These are phyloP conservation scores for Pestalotiopsis sp. DNA, from an alignment of 2,329 filamentous ascomycete genomes.

Conservation along the genomic window DNA sequence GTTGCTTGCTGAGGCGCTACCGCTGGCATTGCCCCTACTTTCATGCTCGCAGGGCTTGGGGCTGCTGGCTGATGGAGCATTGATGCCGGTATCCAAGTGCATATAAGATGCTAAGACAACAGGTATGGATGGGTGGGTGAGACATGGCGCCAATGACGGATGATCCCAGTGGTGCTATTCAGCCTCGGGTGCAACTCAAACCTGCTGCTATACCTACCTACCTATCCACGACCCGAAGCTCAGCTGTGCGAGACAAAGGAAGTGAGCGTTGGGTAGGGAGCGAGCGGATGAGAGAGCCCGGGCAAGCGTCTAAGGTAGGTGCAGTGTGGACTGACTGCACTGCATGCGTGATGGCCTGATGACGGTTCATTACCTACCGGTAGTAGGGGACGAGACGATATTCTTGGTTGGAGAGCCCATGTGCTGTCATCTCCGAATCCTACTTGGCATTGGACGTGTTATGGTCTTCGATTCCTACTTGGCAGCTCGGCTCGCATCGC, in stretches of 20 bases:
- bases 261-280: not conserved
- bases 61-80: not conserved
- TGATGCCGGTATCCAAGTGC: not conserved
- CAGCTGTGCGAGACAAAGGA: not conserved
- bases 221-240: not conserved
- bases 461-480: not conserved
- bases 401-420: not conserved
- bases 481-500: not conserved
- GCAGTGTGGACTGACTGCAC: not conserved
- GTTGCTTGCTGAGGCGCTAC: not conserved
- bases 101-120: not conserved
- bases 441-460: not conserved
- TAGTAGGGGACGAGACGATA: not conserved
- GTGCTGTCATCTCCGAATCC: not conserved
- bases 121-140: not conserved
- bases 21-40: not conserved
- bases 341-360: not conserved
- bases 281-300: not conserved
- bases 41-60: not conserved
- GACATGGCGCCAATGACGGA: not conserved
- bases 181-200: not conserved
- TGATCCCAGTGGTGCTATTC: not conserved
- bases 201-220: not conserved
- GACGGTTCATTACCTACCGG: not conserved
- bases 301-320: not conserved